A percentile compares a stretch with the other conserved stretches of the same genome.
Conservation (phyloP, 202 grass and related monocot species). For the Brachypodium distachyon region DNA sequence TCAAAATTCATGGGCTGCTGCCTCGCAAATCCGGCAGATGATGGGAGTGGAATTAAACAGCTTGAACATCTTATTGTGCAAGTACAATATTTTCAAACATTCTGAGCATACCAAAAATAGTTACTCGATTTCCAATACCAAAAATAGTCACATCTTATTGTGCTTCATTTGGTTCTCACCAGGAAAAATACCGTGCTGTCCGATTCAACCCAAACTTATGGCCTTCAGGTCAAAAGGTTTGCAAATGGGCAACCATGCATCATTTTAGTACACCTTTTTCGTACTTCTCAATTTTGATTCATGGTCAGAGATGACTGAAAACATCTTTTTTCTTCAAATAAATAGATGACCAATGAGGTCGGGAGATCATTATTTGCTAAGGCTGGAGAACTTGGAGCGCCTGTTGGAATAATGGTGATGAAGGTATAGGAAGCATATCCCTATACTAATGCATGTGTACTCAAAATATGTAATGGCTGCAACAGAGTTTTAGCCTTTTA, state of each 20-base stretch:
- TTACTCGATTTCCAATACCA: background rate
- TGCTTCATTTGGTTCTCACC: slow-evolving; percentile 11
- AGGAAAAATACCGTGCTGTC: slow-evolving; percentile 77
- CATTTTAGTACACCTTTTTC: background rate
- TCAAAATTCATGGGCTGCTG: slow-evolving; percentile 83
- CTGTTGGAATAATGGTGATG: slow-evolving; percentile 73
- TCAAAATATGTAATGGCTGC: background rate
- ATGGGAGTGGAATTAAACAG: slow-evolving; percentile 68
- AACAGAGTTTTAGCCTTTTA: background rate
- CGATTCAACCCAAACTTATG: slow-evolving; percentile 86
- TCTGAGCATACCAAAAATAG: background rate
- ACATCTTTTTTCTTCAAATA: background rate
- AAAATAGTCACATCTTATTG: no score
- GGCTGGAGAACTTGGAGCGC: slow-evolving; percentile 79
- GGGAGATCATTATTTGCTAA: slow-evolving; percentile 78
- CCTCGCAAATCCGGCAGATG: slow-evolving; percentile 83
- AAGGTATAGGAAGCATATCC: slow-evolving; percentile 49
- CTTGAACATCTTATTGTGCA: slow-evolving; percentile 72
- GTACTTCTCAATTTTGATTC: background rate
- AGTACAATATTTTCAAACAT: slow-evolving; percentile 26
- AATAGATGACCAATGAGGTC: slow-evolving; percentile 78
- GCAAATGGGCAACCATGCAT: background rate
- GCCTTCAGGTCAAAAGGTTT: slow-evolving; percentile 88
- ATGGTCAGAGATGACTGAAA: background rate
- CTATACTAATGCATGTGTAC: background rate